These are phyloP conservation scores for Nyssa sinensis DNA, from an alignment of 148 eudicot genomes.

Conservation along the genomic window DNA sequence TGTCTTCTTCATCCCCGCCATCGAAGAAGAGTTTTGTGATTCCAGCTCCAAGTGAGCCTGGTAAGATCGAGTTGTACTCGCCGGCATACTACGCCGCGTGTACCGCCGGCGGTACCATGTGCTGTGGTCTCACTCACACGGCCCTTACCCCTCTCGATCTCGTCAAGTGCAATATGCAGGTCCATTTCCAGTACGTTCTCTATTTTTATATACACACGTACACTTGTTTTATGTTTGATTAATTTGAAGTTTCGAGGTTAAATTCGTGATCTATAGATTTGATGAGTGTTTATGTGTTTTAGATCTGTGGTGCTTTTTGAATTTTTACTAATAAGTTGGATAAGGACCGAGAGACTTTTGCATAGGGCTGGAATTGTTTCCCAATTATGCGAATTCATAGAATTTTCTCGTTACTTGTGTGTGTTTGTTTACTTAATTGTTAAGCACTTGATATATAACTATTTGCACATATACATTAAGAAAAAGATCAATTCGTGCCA, in stretches of 20 bases:
- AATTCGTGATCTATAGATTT: background rate
- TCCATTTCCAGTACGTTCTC: slow-evolving; percentile 1
- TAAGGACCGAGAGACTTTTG: background rate
- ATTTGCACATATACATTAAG: background rate
- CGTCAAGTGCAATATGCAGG: slow-evolving; percentile 84
- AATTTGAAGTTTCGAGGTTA: too few relatives aligned
- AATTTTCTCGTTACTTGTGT: background rate
- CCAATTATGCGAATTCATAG: too few relatives aligned
- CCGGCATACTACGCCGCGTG: slow-evolving; percentile 55
- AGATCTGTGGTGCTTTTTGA: background rate
- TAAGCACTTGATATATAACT: background rate
- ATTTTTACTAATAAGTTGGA: background rate
- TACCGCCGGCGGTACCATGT: slow-evolving; percentile 49
- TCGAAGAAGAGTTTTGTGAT: slow-evolving; percentile 26
- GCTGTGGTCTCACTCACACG: slow-evolving; percentile 72
- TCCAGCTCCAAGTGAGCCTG: slow-evolving; percentile 51
- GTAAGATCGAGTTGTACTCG: slow-evolving; percentile 60
- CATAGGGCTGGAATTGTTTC: too few relatives aligned
- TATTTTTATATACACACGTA: background rate
- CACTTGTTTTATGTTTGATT: background rate
- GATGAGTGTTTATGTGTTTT: background rate
- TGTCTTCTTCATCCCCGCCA: background rate
- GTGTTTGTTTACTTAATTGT: too few relatives aligned
- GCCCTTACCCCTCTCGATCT: slow-evolving; percentile 79
- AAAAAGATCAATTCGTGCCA: background rate